A percentile compares a stretch with the other conserved stretches of the same genome.
Evolutionary conservation across 1,284 basidiomycete genomes (phyloP).

Genomic region (Leccinum subrobustum): DNA sequence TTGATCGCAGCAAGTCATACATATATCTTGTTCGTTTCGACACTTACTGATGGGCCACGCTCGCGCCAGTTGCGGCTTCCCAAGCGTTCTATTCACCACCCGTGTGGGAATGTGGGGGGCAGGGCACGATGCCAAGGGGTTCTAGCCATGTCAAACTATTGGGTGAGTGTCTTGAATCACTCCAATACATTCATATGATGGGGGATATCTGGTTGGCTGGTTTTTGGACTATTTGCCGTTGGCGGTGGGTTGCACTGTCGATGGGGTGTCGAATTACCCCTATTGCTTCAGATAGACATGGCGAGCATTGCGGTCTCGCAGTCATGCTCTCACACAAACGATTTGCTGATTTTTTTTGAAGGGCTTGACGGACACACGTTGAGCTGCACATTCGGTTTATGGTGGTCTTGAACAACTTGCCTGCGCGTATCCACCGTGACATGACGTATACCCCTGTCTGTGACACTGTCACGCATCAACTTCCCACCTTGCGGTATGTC

Average conservation of each 20-base stretch:
- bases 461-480: conserved; percentile 24
- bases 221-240: background rate
- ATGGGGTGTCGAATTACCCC: conserved; percentile 1
- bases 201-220: background rate
- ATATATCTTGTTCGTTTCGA: conserved; percentile 20
- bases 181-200: conserved; percentile 24
- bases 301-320: conserved; percentile 7
- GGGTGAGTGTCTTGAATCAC: conserved; percentile 34
- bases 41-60: conserved; percentile 25
- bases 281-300: conserved; percentile 12
- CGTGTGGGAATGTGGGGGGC: background rate
- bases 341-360: conserved; percentile 22
- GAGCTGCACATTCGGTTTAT: conserved; percentile 25
- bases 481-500: conserved; percentile 20
- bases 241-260: too few relatives aligned
- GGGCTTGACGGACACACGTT: conserved; percentile 33
- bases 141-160: conserved; percentile 19
- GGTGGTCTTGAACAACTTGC: conserved; percentile 35
- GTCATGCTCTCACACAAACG: conserved; percentile 29
- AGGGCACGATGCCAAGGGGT: conserved; percentile 1
- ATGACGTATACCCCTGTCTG: conserved; percentile 32
- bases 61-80: conserved; percentile 12
- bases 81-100: conserved; percentile 15
- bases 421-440: conserved; percentile 23
- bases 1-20: conserved; percentile 26